Evolutionary conservation across 2,329 filamentous ascomycete species (phyloP), one percentile per base, ranked within the genome.

Genomic region (Fusarium robinianum): DNA sequence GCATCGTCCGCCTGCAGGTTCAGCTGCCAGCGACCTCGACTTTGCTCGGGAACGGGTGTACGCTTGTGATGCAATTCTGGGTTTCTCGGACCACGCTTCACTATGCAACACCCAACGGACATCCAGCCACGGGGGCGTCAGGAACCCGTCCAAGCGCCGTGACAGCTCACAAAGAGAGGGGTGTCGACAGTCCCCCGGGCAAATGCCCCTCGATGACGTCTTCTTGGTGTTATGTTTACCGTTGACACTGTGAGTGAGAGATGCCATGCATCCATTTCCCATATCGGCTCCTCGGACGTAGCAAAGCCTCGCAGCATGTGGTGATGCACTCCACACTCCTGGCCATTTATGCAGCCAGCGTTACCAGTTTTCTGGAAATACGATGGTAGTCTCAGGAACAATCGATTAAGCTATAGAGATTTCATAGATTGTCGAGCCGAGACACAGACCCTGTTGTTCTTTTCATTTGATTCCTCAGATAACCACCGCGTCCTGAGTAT

Each of bases 1-100:
- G 49, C 36, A 46, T 34, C 26, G n/a, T 15, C 25, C 22, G 26
- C 36, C 46, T 61, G 55, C 57, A 55, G 17, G 33, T 42, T 49
- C 43, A 42, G 35, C 38, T 30, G 25, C 31, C 38, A 36, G 46
- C 24, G 31, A 38, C 33, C 37, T 56, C 47, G 38, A 24, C 46
- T 50, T 35, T 43, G 53, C 39, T 25, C 15, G 4, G 11, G 40
- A 22, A 47, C 51, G 25, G 42, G 39, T 36, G 29, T 41, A 33
- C 33, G 34, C n/a, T n/a, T n/a, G 29, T 24, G 23, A 49, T 16
- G 45, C 25, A 30, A 41, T 57, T 41, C 21, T 40, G 33, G 31
- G 40, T 24, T 56, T 17, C 26, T 55, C 40, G 36, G 57, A 42
- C 46, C 31, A 57, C 33, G 37, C 15, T 32, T 37, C 31, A 35